These are phyloP conservation scores for Clonostachys sp. DNA, from an alignment of 2,329 filamentous ascomycete species.

Conservation along the genomic window DNA sequence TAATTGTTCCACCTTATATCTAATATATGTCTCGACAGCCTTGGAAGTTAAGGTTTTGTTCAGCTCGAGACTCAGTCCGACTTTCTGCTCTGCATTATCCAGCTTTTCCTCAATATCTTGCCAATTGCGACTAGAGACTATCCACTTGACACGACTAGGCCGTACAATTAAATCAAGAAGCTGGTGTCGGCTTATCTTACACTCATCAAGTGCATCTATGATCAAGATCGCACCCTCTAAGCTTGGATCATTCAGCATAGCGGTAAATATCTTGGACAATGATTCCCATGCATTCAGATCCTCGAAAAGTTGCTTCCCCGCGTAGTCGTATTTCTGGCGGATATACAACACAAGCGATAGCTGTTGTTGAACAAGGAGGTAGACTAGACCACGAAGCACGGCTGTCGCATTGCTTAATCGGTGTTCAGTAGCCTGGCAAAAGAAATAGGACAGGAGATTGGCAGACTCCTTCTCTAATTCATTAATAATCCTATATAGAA, in stretches of 20 bases:
- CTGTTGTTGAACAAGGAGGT: conserved; percentile 25
- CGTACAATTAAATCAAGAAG: conserved; percentile 28
- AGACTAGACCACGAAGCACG: conserved; percentile 34
- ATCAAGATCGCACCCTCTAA: conserved; percentile 23
- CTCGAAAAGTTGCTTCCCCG: conserved; percentile 28
- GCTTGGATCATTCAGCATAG: conserved; percentile 28
- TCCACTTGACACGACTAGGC: conserved; percentile 26
- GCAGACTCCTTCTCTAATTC: conserved; percentile 5
- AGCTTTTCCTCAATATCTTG: conserved; percentile 25
- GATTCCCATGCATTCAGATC: conserved; percentile 26
- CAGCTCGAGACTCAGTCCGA: conserved; percentile 24
- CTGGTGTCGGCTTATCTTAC: conserved; percentile 11
- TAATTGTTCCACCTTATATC: conserved; percentile 19
- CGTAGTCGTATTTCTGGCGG: conserved; percentile 19
- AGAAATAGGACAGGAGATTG: conserved; percentile 18
- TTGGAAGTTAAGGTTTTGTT: conserved; percentile 22
- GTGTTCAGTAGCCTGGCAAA: conserved; percentile 32
- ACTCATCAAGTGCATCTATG: conserved; percentile 44
- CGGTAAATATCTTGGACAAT: conserved; percentile 27
- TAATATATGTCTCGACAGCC: conserved; percentile 27
- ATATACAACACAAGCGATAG: conserved; percentile 26
- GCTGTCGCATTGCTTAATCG: conserved; percentile 31
- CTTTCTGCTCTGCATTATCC: conserved; percentile 6
- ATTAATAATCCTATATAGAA: conserved; percentile 22
- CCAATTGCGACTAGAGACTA: conserved; percentile 38